Conservation (phyloP, 495 filamentous ascomycete species). For the Aspergillus campestris region DNA sequence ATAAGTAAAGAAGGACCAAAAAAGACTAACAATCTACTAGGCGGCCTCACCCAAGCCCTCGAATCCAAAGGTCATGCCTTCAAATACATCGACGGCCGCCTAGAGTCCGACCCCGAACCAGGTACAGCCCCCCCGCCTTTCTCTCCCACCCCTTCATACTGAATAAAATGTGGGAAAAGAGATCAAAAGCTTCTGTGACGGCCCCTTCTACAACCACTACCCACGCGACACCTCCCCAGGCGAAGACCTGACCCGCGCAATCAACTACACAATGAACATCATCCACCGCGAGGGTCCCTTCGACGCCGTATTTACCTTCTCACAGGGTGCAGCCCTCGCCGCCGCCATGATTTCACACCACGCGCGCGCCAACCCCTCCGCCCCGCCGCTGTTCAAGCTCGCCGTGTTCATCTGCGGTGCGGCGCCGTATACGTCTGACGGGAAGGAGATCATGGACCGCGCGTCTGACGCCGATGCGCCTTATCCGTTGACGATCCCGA, state of each 20-base stretch:
- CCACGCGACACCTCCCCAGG: conserved; percentile 17
- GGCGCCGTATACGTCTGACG: conserved; percentile 22
- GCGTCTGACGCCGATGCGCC: conserved; percentile 8
- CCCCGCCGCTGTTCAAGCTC: conserved; percentile 24
- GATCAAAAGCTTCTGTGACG: conserved; percentile 26
- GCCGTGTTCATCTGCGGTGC: conserved; percentile 36
- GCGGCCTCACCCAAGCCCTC: conserved; percentile 25
- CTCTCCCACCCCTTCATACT: not conserved
- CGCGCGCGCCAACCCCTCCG: conserved; percentile 15
- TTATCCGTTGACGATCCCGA: conserved; percentile 26
- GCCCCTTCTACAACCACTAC: conserved; percentile 35
- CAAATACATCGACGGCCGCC: conserved; percentile 26
- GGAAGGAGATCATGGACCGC: conserved; percentile 9
- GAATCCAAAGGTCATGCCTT: conserved; percentile 26
- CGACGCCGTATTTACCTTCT: conserved; percentile 40
- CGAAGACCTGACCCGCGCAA: conserved; percentile 19
- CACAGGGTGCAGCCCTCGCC: conserved; percentile 35
- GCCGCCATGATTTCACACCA: conserved; percentile 27
- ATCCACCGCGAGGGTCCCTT: conserved; percentile 34
- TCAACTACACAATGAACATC: conserved; percentile 23
- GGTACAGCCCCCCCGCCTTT: conserved; percentile 13
- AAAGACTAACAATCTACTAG: conserved; percentile 9
- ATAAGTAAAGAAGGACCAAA: conserved; percentile 2
- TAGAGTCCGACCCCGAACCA: conserved; percentile 18
- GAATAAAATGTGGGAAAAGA: conserved; percentile 12